Evolutionary conservation across 228 moss, liverwort and hornwort species (phyloP).

Genomic region (Sphagnum magellanicum): DNA sequence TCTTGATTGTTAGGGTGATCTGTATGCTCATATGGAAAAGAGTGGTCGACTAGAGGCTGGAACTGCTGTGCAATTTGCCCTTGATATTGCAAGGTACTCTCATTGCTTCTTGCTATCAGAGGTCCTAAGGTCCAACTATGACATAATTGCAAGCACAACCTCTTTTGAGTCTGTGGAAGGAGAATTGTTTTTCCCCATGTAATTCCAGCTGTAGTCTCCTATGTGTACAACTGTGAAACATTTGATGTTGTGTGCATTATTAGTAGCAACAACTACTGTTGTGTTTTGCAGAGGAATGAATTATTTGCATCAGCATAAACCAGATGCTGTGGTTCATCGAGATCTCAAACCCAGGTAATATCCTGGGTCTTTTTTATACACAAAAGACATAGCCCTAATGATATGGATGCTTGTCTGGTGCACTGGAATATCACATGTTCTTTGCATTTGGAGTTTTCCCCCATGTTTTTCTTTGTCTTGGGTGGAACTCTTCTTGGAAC

Average conservation of each 20-base stretch:
- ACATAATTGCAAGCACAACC: no score
- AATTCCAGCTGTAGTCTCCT: neutral
- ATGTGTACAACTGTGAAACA: neutral
- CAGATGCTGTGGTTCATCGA: slow-evolving; percentile 57
- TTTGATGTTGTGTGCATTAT: neutral
- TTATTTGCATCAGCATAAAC: slow-evolving; percentile 66
- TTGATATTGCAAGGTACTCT: slow-evolving; percentile 62
- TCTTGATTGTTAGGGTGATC: slow-evolving; percentile 43
- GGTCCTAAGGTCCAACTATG: no score
- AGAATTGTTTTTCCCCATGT: neutral
- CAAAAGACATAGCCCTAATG: no score
- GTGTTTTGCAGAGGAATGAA: slow-evolving; percentile 58
- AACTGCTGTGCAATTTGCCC: slow-evolving; percentile 48
- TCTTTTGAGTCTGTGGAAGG: no score
- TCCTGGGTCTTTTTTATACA: no score
- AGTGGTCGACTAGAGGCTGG: slow-evolving; percentile 35
- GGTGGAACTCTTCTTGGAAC: neutral
- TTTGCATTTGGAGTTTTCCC: neutral
- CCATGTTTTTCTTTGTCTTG: neutral
- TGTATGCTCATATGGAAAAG: slow-evolving; percentile 43
- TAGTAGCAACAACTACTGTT: neutral
- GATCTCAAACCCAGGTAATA: slow-evolving; percentile 75
- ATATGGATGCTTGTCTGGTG: neutral
- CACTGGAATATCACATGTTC: neutral
- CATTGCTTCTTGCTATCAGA: neutral